These are phyloP conservation scores for Vishniacozyma victoriae DNA, from an alignment of 768 basidiomycete genomes.

Conservation along the genomic window DNA sequence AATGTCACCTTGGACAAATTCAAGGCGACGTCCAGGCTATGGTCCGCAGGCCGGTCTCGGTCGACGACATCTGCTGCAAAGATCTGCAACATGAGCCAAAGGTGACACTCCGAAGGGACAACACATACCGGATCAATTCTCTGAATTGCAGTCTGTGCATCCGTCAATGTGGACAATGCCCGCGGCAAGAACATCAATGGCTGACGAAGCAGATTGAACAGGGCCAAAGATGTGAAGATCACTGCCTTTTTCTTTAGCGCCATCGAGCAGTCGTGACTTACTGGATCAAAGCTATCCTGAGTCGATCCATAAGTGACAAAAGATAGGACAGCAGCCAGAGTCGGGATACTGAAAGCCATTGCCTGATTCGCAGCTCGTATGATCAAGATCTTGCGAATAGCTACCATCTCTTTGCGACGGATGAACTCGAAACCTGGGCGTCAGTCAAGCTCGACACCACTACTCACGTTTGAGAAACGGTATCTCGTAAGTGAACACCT, in stretches of 20 bases:
- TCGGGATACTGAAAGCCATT: constrained; percentile 32
- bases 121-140: constrained; percentile 49
- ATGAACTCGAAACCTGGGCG: constrained; percentile 55
- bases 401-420: constrained; percentile 56
- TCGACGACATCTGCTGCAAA: constrained; percentile 57
- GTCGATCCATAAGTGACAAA: constrained; percentile 63
- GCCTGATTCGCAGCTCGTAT: constrained; percentile 61
- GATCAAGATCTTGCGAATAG: constrained; percentile 57
- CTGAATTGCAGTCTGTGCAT: constrained; percentile 60
- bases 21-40: constrained; percentile 53
- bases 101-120: background rate
- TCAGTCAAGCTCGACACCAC: background rate
- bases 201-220: constrained; percentile 60
- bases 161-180: constrained; percentile 57
- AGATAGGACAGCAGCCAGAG: constrained; percentile 61
- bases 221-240: constrained; percentile 63
- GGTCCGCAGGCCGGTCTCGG: constrained; percentile 51
- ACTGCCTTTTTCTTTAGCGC: constrained; percentile 49
- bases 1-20: constrained; percentile 57
- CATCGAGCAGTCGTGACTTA: constrained; percentile 7
- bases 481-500: constrained; percentile 67
- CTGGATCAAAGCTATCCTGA: constrained; percentile 56
- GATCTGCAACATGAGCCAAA: constrained; percentile 32
- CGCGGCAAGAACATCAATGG: constrained; percentile 51
- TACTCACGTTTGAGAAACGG: constrained; percentile 61